phyloP scores from a whole-genome alignment of 2,329 filamentous ascomycete species.

The Alternaria burnsii region DNA sequence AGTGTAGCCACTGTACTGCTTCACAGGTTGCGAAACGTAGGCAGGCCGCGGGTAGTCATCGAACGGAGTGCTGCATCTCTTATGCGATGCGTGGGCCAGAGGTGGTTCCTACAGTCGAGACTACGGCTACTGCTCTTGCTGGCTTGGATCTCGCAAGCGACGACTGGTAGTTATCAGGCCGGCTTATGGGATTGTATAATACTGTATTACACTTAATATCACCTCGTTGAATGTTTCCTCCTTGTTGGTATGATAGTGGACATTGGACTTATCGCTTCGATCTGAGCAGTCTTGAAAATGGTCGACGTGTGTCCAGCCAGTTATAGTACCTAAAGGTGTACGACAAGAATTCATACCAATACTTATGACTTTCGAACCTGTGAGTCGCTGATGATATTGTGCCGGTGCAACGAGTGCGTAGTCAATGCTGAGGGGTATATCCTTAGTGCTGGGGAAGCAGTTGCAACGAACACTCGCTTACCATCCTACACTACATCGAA shows the following conservation, averaged over 20 bases:
- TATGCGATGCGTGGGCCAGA: conserved; percentile 4
- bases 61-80: conserved; percentile 7
- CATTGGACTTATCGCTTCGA: background rate
- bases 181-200: background rate
- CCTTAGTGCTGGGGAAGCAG: too few relatives aligned
- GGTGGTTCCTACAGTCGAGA: background rate
- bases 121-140: background rate
- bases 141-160: background rate
- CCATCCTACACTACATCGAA: too few relatives aligned
- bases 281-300: background rate
- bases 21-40: background rate
- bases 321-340: background rate
- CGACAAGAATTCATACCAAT: background rate
- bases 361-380: background rate
- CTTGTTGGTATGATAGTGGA: background rate
- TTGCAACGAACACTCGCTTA: too few relatives aligned
- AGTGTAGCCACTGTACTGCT: background rate
- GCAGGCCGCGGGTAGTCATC: background rate
- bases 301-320: background rate
- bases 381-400: background rate
- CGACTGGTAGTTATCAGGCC: background rate
- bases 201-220: background rate
- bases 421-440: too few relatives aligned
- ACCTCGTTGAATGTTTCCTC: background rate
- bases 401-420: too few relatives aligned